These are phyloP conservation scores for Neoarthrinium moseri DNA, from an alignment of 2,329 filamentous ascomycete genomes.

Conservation along the genomic window DNA sequence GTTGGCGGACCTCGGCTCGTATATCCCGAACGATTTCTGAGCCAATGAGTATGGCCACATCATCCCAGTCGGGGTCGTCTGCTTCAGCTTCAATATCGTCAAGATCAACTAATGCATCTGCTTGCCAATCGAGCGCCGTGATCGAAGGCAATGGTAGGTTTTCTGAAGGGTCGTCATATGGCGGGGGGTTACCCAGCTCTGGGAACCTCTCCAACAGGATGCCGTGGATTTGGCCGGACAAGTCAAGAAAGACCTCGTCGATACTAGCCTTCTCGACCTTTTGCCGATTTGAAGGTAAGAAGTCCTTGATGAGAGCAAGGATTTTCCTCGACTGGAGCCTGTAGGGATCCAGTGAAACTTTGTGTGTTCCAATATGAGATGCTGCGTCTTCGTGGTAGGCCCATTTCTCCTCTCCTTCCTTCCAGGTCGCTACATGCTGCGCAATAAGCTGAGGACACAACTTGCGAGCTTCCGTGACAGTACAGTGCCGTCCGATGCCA, in stretches of 20 bases:
- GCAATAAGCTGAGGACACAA: conserved; percentile 80
- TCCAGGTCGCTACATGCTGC: conserved; percentile 94
- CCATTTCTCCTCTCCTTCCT: conserved; percentile 89
- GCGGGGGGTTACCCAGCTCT: conserved; percentile 65
- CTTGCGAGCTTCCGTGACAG: conserved; percentile 77
- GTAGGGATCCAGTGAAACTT: conserved; percentile 93
- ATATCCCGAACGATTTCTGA: conserved; percentile 84
- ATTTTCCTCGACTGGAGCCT: conserved; percentile 82
- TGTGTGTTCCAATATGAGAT: conserved; percentile 79
- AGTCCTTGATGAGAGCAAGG: conserved; percentile 72
- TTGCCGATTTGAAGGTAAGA: conserved; percentile 63
- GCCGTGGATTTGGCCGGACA: conserved; percentile 80
- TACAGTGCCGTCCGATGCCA: conserved; percentile 78
- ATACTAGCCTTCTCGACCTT: conserved; percentile 91
- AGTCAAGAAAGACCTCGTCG: conserved; percentile 92
- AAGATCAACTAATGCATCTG: conserved; percentile 79
- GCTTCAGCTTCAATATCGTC: conserved; percentile 71
- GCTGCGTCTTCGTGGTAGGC: conserved; percentile 82
- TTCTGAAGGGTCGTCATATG: conserved; percentile 71
- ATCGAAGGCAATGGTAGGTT: conserved; percentile 66
- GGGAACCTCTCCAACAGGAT: conserved; percentile 75
- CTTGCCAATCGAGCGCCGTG: conserved; percentile 77
- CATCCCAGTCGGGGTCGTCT: conserved; percentile 92
- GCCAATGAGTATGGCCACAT: conserved; percentile 81
- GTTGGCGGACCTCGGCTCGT: conserved; percentile 64